Percentiles rank a stretch among this genome's conserved stretches.
Evolutionary conservation across 2,329 filamentous ascomycete species (phyloP).

Genomic region (Colletotrichum sansevieriae): DNA sequence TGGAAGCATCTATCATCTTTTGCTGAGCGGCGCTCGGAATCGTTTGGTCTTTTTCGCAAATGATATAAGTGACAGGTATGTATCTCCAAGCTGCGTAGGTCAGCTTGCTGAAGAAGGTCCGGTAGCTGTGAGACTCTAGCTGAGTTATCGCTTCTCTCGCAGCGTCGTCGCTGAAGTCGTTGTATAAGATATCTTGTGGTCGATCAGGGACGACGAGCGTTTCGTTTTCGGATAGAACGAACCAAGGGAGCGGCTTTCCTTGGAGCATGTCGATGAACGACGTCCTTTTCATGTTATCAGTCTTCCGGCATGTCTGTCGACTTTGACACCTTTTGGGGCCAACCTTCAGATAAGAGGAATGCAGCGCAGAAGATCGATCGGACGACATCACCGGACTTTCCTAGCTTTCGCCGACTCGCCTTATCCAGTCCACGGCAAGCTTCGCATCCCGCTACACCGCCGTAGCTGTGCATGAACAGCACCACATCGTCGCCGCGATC

Average conservation of each 20-base stretch:
- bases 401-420: constrained; percentile 45
- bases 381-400: constrained; percentile 51
- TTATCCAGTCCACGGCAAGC: constrained; percentile 49
- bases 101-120: constrained; percentile 17
- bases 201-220: neutral
- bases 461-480: constrained; percentile 55
- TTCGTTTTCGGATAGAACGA: constrained; percentile 1
- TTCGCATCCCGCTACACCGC: constrained; percentile 51
- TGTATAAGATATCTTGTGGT: neutral
- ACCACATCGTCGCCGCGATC: constrained; percentile 54
- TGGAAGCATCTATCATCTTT: constrained; percentile 15
- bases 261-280: constrained; percentile 6
- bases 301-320: no score
- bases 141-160: neutral
- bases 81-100: constrained; percentile 23
- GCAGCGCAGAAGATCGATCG: constrained; percentile 44
- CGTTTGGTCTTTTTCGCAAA: constrained; percentile 18
- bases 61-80: constrained; percentile 20
- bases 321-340: no score
- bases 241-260: neutral
- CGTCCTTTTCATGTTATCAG: neutral
- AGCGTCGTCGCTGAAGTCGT: neutral
- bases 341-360: constrained; percentile 7
- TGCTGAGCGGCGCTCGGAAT: constrained; percentile 13
- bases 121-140: neutral